Base-by-base conservation (phyloP, 2,329 filamentous ascomycete genomes). In the Fusarium sp. region DNA sequence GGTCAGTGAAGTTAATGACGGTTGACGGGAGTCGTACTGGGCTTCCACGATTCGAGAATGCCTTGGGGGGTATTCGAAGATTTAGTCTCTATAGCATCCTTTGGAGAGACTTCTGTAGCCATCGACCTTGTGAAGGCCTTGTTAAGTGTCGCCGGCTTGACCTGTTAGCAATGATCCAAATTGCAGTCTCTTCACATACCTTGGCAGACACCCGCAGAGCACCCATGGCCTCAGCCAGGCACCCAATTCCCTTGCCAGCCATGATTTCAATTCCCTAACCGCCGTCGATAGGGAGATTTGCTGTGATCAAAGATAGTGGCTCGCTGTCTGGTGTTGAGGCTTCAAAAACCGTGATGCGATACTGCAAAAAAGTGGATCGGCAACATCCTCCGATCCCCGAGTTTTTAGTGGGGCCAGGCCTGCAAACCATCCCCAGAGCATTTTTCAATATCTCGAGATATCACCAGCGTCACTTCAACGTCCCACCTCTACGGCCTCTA, bases 161-260 rank as follows among this genome's bases (percentile, higher is more conserved):
- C 57, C 38, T 46, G 35, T 72, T 59, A 75, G 65, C 46, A 62
- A 33, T 47, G 40, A 53, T 57, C 49, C 30, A 28, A 46, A 25
- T 11, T 58, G 60, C 50, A 74, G 68, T 35, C n/a, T 75, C 61
- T 73, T 75, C 62, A 57, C 78, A 35, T 62, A 83, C 82, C 79
- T 80, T 82, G 37, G 85, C 82, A 33, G 85, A 85, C 69, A 89
- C 77, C 75, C 82, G 84, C 72, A 90, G 79, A 61, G 84, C 79
- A 73, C 81, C 84, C 82, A 90, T 85, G 71, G 87, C 88, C 85
- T 89, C 88, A 43, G 78, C 80, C 79, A 89, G 85, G 76, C 86
- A 84, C 72, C 84, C 85, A 73, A 85, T 81, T 71, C 87, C 84
- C 77, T 84, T 87, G 61, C 82, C 83, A 64, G 86, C 84, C 87